These are phyloP conservation scores for Phycomyces blakesleeanus DNA, from an alignment of 192 early-diverging fungal genomes.

Conservation along the genomic window DNA sequence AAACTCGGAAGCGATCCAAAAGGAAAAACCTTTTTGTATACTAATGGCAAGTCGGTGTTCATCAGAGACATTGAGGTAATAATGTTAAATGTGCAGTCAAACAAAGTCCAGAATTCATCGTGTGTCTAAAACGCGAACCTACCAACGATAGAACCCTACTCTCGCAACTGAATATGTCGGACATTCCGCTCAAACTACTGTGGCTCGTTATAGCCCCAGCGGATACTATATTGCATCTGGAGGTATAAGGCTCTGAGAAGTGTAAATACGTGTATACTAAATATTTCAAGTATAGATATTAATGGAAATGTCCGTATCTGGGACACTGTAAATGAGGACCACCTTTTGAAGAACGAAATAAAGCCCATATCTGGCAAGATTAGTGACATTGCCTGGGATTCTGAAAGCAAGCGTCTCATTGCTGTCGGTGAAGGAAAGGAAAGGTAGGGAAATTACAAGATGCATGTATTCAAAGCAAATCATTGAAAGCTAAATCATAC, in stretches of 20 bases:
- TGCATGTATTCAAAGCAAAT: not conserved
- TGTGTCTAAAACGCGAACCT: not conserved
- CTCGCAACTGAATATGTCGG: slow-evolving; percentile 81
- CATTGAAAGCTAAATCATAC: not conserved
- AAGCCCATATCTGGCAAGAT: slow-evolving; percentile 72
- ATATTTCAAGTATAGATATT: slow-evolving; percentile 42
- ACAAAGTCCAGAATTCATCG: not conserved
- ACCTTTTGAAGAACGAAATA: slow-evolving; percentile 83
- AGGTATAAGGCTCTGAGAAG: slow-evolving; percentile 49
- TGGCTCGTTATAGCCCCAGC: slow-evolving; percentile 86
- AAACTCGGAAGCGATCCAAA: slow-evolving; percentile 81
- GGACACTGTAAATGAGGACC: slow-evolving; percentile 79
- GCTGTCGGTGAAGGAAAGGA: slow-evolving; percentile 94
- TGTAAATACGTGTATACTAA: not conserved
- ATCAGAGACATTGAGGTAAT: slow-evolving; percentile 76
- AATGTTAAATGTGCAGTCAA: not conserved
- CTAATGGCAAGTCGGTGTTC: slow-evolving; percentile 83
- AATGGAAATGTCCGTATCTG: slow-evolving; percentile 91
- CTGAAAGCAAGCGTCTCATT: slow-evolving; percentile 93
- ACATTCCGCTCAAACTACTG: slow-evolving; percentile 73
- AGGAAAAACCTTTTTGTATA: slow-evolving; percentile 82
- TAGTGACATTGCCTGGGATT: slow-evolving; percentile 92
- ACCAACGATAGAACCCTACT: slow-evolving; percentile 58
- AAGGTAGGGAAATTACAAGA: slow-evolving; percentile 36
- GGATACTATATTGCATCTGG: slow-evolving; percentile 97